Conservation (phyloP, 2,329 filamentous ascomycete species). For the Sclerotinia borealis region DNA sequence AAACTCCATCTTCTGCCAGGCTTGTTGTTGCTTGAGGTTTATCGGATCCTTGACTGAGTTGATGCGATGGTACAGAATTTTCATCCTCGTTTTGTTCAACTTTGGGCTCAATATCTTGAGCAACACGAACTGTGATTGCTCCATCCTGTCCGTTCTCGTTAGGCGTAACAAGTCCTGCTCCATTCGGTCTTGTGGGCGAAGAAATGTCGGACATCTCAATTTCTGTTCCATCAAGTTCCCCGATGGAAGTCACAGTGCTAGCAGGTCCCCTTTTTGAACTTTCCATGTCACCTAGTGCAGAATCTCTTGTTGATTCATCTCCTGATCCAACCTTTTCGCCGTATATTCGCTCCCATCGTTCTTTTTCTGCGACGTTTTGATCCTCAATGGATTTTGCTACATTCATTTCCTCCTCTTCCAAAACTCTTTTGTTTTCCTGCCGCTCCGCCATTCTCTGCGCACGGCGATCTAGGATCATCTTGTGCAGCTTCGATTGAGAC, state of each 20-base stretch:
- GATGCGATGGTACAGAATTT: conserved; percentile 27
- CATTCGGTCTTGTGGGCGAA: conserved; percentile 20
- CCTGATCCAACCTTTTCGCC: conserved; percentile 48
- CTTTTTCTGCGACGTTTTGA: conserved; percentile 53
- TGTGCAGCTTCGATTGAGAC: conserved; percentile 84
- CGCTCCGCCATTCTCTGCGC: conserved; percentile 46
- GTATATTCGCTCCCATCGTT: conserved; percentile 73
- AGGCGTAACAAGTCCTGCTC: conserved; percentile 39
- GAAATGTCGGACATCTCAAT: conserved; percentile 49
- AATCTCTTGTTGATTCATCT: conserved; percentile 22
- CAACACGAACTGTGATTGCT: conserved; percentile 23
- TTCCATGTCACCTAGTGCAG: conserved; percentile 36
- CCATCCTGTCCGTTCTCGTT: conserved; percentile 35
- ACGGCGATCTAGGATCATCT: conserved; percentile 61
- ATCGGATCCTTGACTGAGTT: conserved; percentile 36
- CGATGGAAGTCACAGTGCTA: conserved; percentile 25
- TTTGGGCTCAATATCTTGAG: conserved; percentile 37
- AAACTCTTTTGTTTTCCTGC: conserved; percentile 46
- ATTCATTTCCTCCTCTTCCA: conserved; percentile 61
- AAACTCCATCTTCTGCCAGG: conserved; percentile 31
- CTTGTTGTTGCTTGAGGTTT: conserved; percentile 22
- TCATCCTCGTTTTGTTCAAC: conserved; percentile 44
- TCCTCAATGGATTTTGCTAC: conserved; percentile 62
- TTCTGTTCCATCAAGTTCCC: conserved; percentile 38
- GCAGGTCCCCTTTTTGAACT: conserved; percentile 39